A percentile compares a stretch with the other conserved stretches of the same genome.
These are phyloP conservation scores for Leccinum laetum DNA, from an alignment of 1,284 basidiomycete species.

Conservation along the genomic window DNA sequence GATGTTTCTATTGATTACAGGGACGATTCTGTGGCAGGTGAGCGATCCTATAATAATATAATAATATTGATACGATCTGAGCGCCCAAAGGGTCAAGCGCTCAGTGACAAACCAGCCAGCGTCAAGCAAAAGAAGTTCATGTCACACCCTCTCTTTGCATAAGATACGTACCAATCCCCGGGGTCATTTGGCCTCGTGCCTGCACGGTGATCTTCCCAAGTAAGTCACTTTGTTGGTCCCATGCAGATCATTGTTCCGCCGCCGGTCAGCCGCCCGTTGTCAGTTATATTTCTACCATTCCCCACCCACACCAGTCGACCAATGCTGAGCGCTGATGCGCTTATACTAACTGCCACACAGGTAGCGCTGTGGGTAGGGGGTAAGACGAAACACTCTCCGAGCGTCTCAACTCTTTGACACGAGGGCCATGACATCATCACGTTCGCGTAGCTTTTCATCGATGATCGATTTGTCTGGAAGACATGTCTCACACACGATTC, in stretches of 20 bases:
- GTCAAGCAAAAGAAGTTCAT: background rate
- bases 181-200: background rate
- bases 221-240: background rate
- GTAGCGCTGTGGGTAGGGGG: background rate
- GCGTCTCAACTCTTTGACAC: background rate
- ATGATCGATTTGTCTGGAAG: background rate
- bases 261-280: background rate
- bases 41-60: background rate
- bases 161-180: background rate
- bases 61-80: background rate
- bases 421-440: background rate
- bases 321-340: background rate
- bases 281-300: background rate
- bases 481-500: background rate
- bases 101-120: background rate
- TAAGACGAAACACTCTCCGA: background rate
- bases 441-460: background rate
- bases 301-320: background rate
- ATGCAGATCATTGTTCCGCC: background rate
- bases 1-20: background rate
- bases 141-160: background rate
- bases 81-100: background rate
- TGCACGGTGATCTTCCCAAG: background rate
- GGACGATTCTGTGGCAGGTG: background rate
- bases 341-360: background rate